These are phyloP conservation scores for Castanospermum australe DNA, from an alignment of 306 rosid genomes.

Conservation along the genomic window DNA sequence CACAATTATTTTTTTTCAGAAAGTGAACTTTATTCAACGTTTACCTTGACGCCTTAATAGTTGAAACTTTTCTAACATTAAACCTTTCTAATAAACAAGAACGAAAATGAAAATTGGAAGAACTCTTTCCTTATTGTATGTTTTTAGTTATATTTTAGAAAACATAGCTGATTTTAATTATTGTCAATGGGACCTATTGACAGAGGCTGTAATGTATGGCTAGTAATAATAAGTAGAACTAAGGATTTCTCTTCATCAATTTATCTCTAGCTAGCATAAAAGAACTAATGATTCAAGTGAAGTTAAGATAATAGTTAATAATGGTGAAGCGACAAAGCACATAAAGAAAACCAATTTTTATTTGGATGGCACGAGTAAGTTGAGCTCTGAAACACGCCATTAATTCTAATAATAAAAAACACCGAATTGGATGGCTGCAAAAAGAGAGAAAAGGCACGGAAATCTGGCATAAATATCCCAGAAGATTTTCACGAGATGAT, in stretches of 20 bases:
- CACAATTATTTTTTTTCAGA: background rate
- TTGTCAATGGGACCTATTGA: background rate
- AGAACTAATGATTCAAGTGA: background rate
- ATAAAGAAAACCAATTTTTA: background rate
- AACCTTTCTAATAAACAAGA: background rate
- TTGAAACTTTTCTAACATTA: background rate
- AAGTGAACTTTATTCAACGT: background rate
- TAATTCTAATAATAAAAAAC: background rate
- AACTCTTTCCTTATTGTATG: background rate
- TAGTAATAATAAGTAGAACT: background rate
- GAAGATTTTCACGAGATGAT: conserved; percentile 25
- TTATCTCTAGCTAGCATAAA: background rate
- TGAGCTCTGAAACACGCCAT: background rate
- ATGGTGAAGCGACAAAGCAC: background rate
- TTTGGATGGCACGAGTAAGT: too few species aligned
- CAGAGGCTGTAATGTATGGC: background rate
- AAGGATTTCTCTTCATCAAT: background rate
- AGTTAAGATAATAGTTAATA: background rate
- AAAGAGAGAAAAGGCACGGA: background rate
- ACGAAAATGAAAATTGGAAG: background rate
- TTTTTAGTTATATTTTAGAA: background rate
- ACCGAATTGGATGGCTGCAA: background rate
- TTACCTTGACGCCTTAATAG: background rate
- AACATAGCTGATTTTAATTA: background rate
- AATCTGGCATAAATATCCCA: conserved; percentile 21